phyloP scores from a whole-genome alignment of 2,329 filamentous ascomycete genomes.

The Dryadomyces quercivorus region DNA sequence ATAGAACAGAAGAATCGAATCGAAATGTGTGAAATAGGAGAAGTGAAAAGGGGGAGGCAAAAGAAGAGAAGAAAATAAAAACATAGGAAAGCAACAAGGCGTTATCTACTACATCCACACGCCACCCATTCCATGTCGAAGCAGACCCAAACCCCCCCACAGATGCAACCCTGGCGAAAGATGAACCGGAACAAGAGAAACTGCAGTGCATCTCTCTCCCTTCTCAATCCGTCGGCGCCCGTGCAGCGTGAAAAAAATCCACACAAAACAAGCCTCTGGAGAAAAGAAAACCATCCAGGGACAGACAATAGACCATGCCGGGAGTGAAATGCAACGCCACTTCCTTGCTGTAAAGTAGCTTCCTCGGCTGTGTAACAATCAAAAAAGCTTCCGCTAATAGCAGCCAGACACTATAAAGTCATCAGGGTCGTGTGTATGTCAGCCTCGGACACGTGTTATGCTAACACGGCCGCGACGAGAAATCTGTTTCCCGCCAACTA shows the following conservation, averaged over 20 bases:
- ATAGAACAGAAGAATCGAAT: constrained; percentile 1
- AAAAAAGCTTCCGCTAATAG: background rate
- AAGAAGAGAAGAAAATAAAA: background rate
- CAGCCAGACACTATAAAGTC: constrained; percentile 2
- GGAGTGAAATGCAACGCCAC: background rate
- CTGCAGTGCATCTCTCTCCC: no score
- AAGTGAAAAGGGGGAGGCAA: background rate
- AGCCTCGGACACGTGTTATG: background rate
- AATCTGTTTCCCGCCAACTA: constrained; percentile 17
- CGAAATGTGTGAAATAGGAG: background rate
- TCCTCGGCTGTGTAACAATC: background rate
- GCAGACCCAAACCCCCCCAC: no score
- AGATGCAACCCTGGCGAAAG: no score
- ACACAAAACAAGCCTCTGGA: background rate
- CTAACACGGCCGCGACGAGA: background rate
- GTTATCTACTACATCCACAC: no score
- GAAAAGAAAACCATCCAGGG: background rate
- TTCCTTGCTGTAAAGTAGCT: background rate
- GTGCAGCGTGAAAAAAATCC: background rate
- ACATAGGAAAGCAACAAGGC: background rate
- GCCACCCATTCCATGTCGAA: no score
- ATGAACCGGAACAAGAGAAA: no score
- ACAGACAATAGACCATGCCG: background rate
- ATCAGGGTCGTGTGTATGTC: constrained; percentile 6
- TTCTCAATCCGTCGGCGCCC: no score